These are phyloP conservation scores for Cylindrotheca fusiformis DNA, from an alignment of 108 stramenopile species.

Conservation along the genomic window DNA sequence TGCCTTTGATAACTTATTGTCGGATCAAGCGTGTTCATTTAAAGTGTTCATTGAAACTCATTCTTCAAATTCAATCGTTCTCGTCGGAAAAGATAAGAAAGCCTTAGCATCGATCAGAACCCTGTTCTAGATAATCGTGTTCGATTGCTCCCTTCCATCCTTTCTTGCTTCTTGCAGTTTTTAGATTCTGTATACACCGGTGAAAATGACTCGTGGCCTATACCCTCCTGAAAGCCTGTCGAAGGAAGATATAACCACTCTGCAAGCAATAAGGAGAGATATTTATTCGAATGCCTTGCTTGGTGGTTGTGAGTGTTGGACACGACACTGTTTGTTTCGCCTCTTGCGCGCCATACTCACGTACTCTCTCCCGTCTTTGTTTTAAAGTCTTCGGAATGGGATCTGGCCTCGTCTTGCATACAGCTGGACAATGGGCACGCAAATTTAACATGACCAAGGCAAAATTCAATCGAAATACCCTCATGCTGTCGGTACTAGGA, in stretches of 20 bases:
- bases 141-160: no score
- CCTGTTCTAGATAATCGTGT: no score
- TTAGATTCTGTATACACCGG: no score
- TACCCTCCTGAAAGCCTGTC: constrained; percentile 69
- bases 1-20: no score
- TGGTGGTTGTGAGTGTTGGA: constrained; percentile 42
- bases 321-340: neutral
- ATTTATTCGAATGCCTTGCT: constrained; percentile 65
- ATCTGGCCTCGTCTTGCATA: constrained; percentile 35
- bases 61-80: no score
- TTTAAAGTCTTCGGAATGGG: constrained; percentile 28
- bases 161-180: no score
- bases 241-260: constrained; percentile 60
- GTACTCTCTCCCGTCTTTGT: neutral
- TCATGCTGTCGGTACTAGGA: constrained; percentile 52
- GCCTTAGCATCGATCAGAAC: no score
- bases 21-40: no score
- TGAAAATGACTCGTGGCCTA: constrained; percentile 75
- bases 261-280: constrained; percentile 68
- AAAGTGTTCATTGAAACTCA: no score
- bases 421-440: constrained; percentile 27
- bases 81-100: no score
- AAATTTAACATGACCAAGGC: constrained; percentile 6
- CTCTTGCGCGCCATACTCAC: neutral
- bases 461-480: constrained; percentile 59